A percentile compares a stretch with the other conserved stretches of the same genome.
phyloP scores from a whole-genome alignment of 2,329 filamentous ascomycete species.

The Blumeria hordei region DNA sequence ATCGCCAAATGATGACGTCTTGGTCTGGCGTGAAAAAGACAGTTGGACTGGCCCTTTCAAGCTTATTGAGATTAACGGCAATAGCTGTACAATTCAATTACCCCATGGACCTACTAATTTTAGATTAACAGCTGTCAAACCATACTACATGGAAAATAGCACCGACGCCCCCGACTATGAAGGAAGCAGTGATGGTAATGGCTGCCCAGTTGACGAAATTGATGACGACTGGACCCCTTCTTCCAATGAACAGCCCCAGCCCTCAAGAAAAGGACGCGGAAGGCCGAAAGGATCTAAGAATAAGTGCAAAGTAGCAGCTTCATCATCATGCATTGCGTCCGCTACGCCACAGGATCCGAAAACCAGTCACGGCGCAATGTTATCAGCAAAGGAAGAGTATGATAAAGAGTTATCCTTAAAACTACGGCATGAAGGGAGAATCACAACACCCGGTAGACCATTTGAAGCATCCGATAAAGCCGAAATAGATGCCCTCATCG shows the following conservation, averaged over 20 bases:
- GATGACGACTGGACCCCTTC: background rate
- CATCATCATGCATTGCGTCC: no score
- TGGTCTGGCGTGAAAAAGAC: slow-evolving; percentile 3
- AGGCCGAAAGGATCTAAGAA: background rate
- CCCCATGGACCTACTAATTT: background rate
- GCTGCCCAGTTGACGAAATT: background rate
- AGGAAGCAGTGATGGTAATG: background rate
- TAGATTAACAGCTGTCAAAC: background rate
- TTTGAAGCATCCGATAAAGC: background rate
- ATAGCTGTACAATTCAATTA: background rate
- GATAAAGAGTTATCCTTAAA: background rate
- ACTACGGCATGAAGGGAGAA: background rate
- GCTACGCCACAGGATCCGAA: no score
- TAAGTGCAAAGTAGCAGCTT: no score
- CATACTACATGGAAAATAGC: background rate
- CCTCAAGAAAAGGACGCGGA: background rate
- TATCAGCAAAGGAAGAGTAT: background rate
- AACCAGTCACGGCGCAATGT: no score
- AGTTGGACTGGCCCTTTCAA: background rate
- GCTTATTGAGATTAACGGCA: background rate
- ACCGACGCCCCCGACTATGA: background rate
- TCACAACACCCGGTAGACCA: background rate
- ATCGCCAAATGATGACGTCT: background rate
- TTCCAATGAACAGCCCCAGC: background rate
- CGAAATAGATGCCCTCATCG: background rate